Evolutionary conservation across 345 rosid species (phyloP), one percentile per base, ranked within the genome.

Genomic region (Isatis tinctoria): DNA sequence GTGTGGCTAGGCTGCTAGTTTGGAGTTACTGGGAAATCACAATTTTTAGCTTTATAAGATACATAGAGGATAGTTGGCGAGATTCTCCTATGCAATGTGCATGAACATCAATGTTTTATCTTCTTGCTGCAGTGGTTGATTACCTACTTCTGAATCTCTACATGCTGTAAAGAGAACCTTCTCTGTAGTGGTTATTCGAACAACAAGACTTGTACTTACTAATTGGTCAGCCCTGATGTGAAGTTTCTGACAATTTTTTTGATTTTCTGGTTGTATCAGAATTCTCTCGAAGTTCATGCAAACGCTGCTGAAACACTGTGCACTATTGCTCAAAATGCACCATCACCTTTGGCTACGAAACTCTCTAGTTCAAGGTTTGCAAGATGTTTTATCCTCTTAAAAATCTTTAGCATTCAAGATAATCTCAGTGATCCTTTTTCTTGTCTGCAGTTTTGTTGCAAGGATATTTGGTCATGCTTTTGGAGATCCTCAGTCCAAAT

Each of bases 231-330:
- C n/a, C n/a, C n/a, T n/a, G n/a, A n/a, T n/a, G n/a, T n/a, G 24
- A 26, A 53, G 10, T 56, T 44, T 59, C 72, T 28, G 32, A 64
- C 41, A 26, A 10, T 4, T 54, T n/a, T 54, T 44, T 26, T 69
- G 40, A 9, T 45, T 63, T 44, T 45, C 12, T 63, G 44, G 18
- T 39, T 76, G 65, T 28, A 27, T 61, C 83, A 95, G 99, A 80
- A 83, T 74, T 69, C 87, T 58, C 90, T 96, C 8, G 99, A 92
- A 77, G 92, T 95, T 75, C 95, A 92, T 79, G 88, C 91, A 73
- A 95, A 95, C 76, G 90, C 97, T 33, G 97, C 99, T 53, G 98
- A 92, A 81, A 92, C 96, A 37, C 73, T 95, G 33, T 88, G 96
- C 83, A 92, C 93, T 54, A 88, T 95, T 45, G 86, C 97, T 65